A percentile compares a stretch with the other conserved stretches of the same genome.
Conservation (phyloP, 176 grass and related monocot genomes). For the Oryza nivara region DNA sequence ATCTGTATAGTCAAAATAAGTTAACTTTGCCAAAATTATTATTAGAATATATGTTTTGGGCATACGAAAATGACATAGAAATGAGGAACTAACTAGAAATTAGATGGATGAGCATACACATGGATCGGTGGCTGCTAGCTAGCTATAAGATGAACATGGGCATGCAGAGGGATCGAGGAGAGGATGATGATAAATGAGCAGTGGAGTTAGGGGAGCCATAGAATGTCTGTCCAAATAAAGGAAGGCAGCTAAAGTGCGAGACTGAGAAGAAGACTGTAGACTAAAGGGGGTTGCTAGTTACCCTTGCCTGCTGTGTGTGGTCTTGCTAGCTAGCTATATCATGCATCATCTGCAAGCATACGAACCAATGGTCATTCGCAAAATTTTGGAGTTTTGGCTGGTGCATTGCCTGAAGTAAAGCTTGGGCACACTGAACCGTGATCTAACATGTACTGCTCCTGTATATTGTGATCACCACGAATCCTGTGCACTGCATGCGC, state of each 20-base stretch:
- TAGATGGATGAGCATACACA: not conserved
- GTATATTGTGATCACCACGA: too few relatives aligned
- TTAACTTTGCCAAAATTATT: too few relatives aligned
- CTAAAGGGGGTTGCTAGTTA: not conserved
- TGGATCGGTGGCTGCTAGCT: not conserved
- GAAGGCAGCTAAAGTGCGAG: constrained; percentile 58
- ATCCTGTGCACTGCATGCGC: not conserved
- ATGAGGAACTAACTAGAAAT: not conserved
- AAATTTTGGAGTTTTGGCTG: not conserved
- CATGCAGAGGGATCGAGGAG: constrained; percentile 15
- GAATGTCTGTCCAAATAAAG: constrained; percentile 77
- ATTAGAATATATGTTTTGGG: too few relatives aligned
- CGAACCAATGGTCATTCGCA: not conserved
- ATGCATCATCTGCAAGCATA: not conserved
- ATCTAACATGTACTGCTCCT: too few relatives aligned
- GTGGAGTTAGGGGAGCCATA: constrained; percentile 50
- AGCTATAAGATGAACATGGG: not conserved
- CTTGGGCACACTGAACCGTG: too few relatives aligned
- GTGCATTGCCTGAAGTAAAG: too few relatives aligned
- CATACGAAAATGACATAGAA: too few relatives aligned
- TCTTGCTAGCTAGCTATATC: not conserved
- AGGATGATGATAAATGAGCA: constrained; percentile 24
- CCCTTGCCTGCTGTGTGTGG: not conserved
- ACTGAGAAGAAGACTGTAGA: constrained; percentile 39
- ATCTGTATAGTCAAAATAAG: too few relatives aligned